Percentiles rank a stretch among this genome's conserved stretches.
These are phyloP conservation scores for Botryotinia convoluta DNA, from an alignment of 2,329 filamentous ascomycete species.

Conservation along the genomic window DNA sequence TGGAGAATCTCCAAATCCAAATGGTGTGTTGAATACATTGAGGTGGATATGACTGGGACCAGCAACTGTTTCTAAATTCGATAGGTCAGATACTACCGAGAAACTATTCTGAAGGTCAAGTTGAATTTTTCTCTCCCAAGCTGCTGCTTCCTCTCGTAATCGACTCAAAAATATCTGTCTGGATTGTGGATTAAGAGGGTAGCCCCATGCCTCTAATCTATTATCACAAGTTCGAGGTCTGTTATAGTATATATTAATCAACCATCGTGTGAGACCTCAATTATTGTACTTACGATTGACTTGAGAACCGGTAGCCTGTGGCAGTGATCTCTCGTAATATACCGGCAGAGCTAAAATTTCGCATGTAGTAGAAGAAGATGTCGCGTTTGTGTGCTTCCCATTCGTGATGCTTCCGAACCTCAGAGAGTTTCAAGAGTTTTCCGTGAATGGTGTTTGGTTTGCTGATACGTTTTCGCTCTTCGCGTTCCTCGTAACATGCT, in stretches of 20 bases:
- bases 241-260: background rate
- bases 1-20: background rate
- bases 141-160: background rate
- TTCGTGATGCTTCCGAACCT: background rate
- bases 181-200: constrained; percentile 11
- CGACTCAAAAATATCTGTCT: constrained; percentile 7
- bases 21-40: background rate
- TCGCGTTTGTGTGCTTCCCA: constrained; percentile 13
- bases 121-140: background rate
- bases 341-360: constrained; percentile 6
- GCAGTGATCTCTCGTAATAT: constrained; percentile 13
- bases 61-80: background rate
- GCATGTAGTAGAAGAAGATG: constrained; percentile 9
- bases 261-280: background rate
- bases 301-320: background rate
- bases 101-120: background rate
- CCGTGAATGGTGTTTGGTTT: background rate
- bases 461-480: constrained; percentile 6
- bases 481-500: constrained; percentile 8
- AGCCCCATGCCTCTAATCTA: constrained; percentile 16
- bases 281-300: constrained; percentile 11
- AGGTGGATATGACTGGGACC: background rate
- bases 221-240: constrained; percentile 13
- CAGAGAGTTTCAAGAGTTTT: constrained; percentile 5
- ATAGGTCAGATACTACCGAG: background rate